Evolutionary conservation across 2,329 filamentous ascomycete species (phyloP), one percentile per base, ranked within the genome.

Genomic region (Botrytis tulipae): DNA sequence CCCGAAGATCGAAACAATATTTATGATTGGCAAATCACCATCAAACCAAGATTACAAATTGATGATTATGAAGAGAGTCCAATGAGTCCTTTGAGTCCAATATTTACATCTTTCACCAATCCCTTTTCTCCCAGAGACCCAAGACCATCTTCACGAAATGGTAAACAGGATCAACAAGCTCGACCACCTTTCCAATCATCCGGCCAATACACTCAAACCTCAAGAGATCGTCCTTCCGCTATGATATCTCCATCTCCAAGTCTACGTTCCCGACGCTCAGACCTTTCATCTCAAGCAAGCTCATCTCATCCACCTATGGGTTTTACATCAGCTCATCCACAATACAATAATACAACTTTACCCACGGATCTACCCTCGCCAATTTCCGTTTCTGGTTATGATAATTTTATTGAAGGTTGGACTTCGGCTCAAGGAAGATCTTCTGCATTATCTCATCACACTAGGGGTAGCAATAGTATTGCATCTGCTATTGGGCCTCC

Each of bases 371-470:
- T 89, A 22, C 87, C 88, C 14, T 88, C 89, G 0, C 87, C 89
- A 4, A 20, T 72, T 42, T 84, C 87, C 5, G 87, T 86, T 0
- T 78, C 85, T 20, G 84, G 85, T 14, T 87, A 88, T 71, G 87
- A 87, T 72, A 88, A 90, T 69, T 85, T 88, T 48, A 87, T 88
- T 72, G 89, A 90, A 74, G 88, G 88, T 2, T 90, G 88, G 87
- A 89, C 87, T 14, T 84, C 85, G 0, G 86, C 88, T 1, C 87
- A 90, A 76, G 88, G 88, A 22, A 84, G 88, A 40, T 87, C 88
- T 1, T 90, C 88, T 0, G 84, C 86, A 0, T 81, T 91, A 77
- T 91, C 80, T 10, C 79, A 89, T 2, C 88, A 89, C 3, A 83
- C 85, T 0, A 83, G 87, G 60, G 85, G 84, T 4, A 85, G 87